These are phyloP conservation scores for Saprolegnia parasitica DNA, from an alignment of 352 stramenopile species.

Conservation along the genomic window DNA sequence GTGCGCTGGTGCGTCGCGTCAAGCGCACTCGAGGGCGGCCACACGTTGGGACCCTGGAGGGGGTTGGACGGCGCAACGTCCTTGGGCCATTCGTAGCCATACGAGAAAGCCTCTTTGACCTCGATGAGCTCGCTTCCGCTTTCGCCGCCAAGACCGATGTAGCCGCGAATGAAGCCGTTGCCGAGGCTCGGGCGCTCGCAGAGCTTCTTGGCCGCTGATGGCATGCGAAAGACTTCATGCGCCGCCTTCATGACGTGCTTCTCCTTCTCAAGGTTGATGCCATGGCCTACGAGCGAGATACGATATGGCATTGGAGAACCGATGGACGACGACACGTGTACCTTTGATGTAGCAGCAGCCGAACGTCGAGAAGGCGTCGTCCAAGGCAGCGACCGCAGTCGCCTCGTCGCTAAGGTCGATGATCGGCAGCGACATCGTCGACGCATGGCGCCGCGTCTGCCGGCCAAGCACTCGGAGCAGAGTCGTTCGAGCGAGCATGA, in stretches of 20 bases:
- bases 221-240: slow-evolving; percentile 55
- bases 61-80: slow-evolving; percentile 40
- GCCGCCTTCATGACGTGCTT: slow-evolving; percentile 50
- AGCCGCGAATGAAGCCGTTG: slow-evolving; percentile 70
- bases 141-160: slow-evolving; percentile 74
- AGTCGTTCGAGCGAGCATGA: background rate
- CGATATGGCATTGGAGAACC: too few species aligned
- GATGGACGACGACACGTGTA: too few species aligned
- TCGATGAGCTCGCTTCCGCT: slow-evolving; percentile 74
- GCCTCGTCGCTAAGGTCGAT: slow-evolving; percentile 6
- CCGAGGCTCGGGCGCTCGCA: slow-evolving; percentile 61
- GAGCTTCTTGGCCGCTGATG: slow-evolving; percentile 41
- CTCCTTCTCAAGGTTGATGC: slow-evolving; percentile 46
- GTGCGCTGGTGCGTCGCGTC: slow-evolving; percentile 35
- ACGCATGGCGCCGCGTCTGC: background rate
- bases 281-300: slow-evolving; percentile 38
- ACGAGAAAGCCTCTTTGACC: slow-evolving; percentile 80
- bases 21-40: slow-evolving; percentile 43
- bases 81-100: slow-evolving; percentile 65
- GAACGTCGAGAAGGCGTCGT: slow-evolving; percentile 56
- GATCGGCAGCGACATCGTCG: slow-evolving; percentile 2
- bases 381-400: slow-evolving; percentile 30
- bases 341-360: slow-evolving; percentile 69
- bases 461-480: background rate
- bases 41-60: slow-evolving; percentile 67